Percentiles rank a stretch among this genome's conserved stretches.
Conservation (phyloP, 2,329 filamentous ascomycete genomes). For the Geoglossum cookeanum region DNA sequence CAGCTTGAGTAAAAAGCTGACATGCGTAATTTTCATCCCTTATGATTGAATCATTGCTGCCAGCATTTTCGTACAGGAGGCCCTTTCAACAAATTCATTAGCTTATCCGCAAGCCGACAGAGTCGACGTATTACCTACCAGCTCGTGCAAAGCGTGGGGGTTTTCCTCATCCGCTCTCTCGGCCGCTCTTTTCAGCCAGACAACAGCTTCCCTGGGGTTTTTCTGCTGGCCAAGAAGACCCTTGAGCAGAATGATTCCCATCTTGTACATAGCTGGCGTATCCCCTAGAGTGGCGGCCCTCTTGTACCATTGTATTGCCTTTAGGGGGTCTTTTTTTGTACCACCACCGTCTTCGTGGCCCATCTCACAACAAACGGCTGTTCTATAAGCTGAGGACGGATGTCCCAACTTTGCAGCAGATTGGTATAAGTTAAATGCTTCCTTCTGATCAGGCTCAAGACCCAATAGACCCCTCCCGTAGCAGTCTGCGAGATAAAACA, state of each 20-base stretch:
- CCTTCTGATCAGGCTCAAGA: constrained; percentile 64
- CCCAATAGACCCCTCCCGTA: constrained; percentile 68
- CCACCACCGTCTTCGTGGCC: constrained; percentile 87
- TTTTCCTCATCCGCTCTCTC: constrained; percentile 78
- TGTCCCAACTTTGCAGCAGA: constrained; percentile 82
- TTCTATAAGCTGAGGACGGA: constrained; percentile 72
- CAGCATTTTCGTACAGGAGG: constrained; percentile 33
- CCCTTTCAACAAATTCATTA: constrained; percentile 16
- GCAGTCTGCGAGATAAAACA: constrained; percentile 86
- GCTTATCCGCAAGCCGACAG: background rate
- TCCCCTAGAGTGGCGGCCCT: constrained; percentile 80
- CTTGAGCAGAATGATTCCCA: constrained; percentile 90
- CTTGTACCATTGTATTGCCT: constrained; percentile 97
- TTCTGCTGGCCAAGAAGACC: constrained; percentile 72
- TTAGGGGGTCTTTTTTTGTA: constrained; percentile 73
- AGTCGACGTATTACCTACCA: constrained; percentile 32
- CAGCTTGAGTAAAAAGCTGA: constrained; percentile 68
- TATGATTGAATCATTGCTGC: constrained; percentile 42
- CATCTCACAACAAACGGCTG: constrained; percentile 93
- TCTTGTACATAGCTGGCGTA: constrained; percentile 91
- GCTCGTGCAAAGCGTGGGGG: constrained; percentile 84
- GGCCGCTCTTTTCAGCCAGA: constrained; percentile 84
- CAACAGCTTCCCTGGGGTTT: constrained; percentile 70
- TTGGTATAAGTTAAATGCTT: constrained; percentile 86
- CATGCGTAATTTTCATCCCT: constrained; percentile 67